Evolutionary conservation across 768 basidiomycete species (phyloP), one percentile per base, ranked within the genome.

Genomic region (Rhizopogon rudus): DNA sequence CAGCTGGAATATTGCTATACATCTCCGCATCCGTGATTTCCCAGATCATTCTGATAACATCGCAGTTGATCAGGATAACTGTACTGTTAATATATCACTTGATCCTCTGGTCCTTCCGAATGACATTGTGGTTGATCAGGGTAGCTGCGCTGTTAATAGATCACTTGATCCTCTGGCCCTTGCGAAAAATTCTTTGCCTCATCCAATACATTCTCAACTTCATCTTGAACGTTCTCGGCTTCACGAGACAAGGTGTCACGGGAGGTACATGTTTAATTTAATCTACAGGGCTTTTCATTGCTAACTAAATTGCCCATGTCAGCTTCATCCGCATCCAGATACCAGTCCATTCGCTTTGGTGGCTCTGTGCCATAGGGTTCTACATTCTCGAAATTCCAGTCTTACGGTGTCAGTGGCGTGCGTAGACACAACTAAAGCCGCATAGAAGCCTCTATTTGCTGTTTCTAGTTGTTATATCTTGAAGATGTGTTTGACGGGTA

Each of bases 291-390:
- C 12, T 13, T 25, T 28, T 25, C 3, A 17, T n/a, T 51, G 31
- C 16, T 45, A 29, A 33, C 12, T 40, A 41, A 28, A 13, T 14
- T 35, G 14, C 13, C 25, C 17, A 6, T 22, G 1, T 9, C 16
- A 58, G 57, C 12, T 28, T 57, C 57, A 2, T 6, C 40, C 10
- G 57, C 57, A 43, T 51, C 57, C 2, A 29, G 22, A 14, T 58
- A 56, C 35, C 57, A 56, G 48, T 49, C 54, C 31, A 7, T 6
- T 25, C n/a, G 5, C 33, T 51, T 44, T 9, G 56, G 31, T 28
- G 57, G 57, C 9, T 43, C 51, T 37, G 40, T 58, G 7, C 42
- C 39, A n/a, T 54, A 20, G 20, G 17, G 25, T 28, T 58, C 55
- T 13, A 5, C 3, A 16, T 58, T 58, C 16, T 8, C 55, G 5